phyloP scores from a whole-genome alignment of 2,329 filamentous ascomycete genomes.

The Acrodontium crateriforme region DNA sequence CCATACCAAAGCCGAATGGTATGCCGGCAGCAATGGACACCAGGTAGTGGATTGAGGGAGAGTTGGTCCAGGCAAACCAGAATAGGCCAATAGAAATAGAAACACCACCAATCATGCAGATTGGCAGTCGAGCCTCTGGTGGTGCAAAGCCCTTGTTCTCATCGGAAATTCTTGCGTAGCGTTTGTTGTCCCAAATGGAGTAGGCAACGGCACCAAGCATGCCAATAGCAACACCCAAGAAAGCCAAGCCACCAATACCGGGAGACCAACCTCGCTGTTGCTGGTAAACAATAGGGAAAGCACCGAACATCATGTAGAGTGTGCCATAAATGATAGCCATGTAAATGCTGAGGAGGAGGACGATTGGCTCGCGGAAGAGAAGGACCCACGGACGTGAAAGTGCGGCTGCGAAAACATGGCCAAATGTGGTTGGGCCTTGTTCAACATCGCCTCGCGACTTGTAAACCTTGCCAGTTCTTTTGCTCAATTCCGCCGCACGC shows the following conservation, averaged over 20 bases:
- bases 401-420: slow-evolving; percentile 35
- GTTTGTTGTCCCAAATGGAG: slow-evolving; percentile 34
- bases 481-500: slow-evolving; percentile 1
- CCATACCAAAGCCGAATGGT: slow-evolving; percentile 42
- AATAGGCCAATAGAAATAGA: slow-evolving; percentile 49
- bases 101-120: slow-evolving; percentile 47
- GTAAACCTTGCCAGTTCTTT: slow-evolving; percentile 40
- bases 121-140: slow-evolving; percentile 50
- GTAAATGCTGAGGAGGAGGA: slow-evolving; percentile 49
- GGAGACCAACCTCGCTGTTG: slow-evolving; percentile 42
- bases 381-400: slow-evolving; percentile 53
- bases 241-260: slow-evolving; percentile 48
- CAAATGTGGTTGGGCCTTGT: slow-evolving; percentile 19
- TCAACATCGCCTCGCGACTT: slow-evolving; percentile 28
- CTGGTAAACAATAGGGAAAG: slow-evolving; percentile 48
- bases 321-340: slow-evolving; percentile 44
- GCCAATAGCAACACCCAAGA: slow-evolving; percentile 53
- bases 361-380: slow-evolving; percentile 55
- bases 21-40: slow-evolving; percentile 33
- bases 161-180: slow-evolving; percentile 34
- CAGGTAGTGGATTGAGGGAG: slow-evolving; percentile 40
- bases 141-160: slow-evolving; percentile 40
- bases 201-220: slow-evolving; percentile 44
- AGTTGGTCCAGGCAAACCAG: slow-evolving; percentile 53
- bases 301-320: slow-evolving; percentile 33